Base-by-base conservation (phyloP, 2,329 filamentous ascomycete species). In the Neophaeococcomyces mojaviensis region DNA sequence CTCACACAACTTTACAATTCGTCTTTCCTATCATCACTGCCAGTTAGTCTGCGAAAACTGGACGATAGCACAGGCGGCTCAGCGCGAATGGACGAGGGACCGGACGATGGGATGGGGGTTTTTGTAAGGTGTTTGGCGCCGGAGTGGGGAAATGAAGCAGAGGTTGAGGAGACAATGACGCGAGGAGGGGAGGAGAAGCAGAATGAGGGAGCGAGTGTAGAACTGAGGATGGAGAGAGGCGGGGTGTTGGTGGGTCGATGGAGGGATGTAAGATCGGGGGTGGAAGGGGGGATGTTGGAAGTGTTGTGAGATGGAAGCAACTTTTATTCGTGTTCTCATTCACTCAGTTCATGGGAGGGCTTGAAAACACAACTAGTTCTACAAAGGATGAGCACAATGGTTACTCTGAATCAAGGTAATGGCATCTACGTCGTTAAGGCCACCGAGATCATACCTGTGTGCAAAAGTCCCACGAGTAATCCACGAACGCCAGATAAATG, bases 51-150 rank as follows among this genome's bases (percentile, higher is more conserved):
- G 57, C 84, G 90, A 64, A 82, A 88, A 55, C 70, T 98, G 44
- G 94, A 97, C 66, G 92, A 98, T 68, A 86, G 85, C 12, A 82
- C 85, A 0, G 55, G 49, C 28, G 90, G 88, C 24, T 89, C 89
- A 8, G 82, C 90, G 47, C 88, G 79, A 68, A 98, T 98, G 92
- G 79, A 97, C 24, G 88, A 95, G 60, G 73, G 78, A 2, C 92
- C 92, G 0, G 92, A 97, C 62, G 68, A 81, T 39, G 85, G 92
- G 50, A 74, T 78, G 2, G 88, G 88, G 6, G 89, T 97, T 2
- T 96, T 98, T 64, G 80, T 88, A 33, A 74, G 90, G 50, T 71
- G 68, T 63, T 47, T 71, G 18, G 61, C 49, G 1, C 44, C 41
- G 4, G 46, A 46, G 34, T 56, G 54, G 52, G 41, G 37, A n/a